Conservation (phyloP, 2,329 filamentous ascomycete species). For the Endocalyx cinctus region DNA sequence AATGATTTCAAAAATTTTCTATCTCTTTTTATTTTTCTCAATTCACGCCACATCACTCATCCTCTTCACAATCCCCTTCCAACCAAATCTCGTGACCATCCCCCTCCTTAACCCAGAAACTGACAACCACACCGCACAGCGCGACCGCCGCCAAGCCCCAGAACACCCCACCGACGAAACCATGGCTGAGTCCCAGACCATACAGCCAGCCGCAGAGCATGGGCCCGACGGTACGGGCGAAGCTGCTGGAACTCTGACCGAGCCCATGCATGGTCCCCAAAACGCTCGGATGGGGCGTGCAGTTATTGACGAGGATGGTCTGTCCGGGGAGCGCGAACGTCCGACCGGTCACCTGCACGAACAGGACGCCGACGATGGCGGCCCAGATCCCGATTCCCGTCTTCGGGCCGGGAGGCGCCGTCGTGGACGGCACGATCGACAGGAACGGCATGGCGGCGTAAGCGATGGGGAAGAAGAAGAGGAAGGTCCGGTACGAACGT, state of each 20-base stretch:
- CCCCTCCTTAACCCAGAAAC: constrained; percentile 54
- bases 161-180: constrained; percentile 54
- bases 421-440: constrained; percentile 53
- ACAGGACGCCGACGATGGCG: constrained; percentile 57
- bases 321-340: constrained; percentile 54
- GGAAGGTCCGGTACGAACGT: constrained; percentile 61
- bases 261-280: constrained; percentile 45
- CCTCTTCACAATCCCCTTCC: constrained; percentile 53
- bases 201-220: constrained; percentile 57
- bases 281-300: constrained; percentile 43
- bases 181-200: constrained; percentile 51
- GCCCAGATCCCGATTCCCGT: constrained; percentile 58
- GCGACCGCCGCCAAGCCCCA: constrained; percentile 51
- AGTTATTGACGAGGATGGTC: constrained; percentile 44
- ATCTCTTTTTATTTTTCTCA: too few species aligned
- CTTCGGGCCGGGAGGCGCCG: constrained; percentile 45
- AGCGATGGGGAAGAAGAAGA: constrained; percentile 65
- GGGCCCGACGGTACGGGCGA: constrained; percentile 56
- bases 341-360: constrained; percentile 60
- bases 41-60: constrained; percentile 15
- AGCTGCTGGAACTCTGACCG: constrained; percentile 54
- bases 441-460: constrained; percentile 70
- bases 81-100: constrained; percentile 62
- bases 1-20: constrained; percentile 2
- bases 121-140: constrained; percentile 43